Conservation (phyloP, 108 stramenopile genomes). For the Nitzschia inconspicua region DNA sequence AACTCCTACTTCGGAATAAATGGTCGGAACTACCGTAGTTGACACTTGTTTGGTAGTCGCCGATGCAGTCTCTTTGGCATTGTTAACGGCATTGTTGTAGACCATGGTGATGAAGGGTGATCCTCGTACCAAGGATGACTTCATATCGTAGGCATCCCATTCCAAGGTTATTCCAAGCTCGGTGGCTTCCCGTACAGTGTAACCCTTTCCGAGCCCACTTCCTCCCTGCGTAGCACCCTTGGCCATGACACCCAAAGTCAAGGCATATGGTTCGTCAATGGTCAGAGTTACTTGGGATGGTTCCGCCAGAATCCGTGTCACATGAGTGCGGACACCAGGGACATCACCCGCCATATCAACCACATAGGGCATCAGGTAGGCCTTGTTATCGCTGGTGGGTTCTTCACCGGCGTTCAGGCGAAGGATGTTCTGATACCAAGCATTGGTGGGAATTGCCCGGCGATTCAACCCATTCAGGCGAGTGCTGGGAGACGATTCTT, state of each 20-base stretch:
- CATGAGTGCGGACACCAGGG: constrained; percentile 60
- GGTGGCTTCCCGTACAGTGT: constrained; percentile 19
- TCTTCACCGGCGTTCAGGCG: constrained; percentile 35
- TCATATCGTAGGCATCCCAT: constrained; percentile 34
- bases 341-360: constrained; percentile 57
- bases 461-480: constrained; percentile 11
- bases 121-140: constrained; percentile 69
- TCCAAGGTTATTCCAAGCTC: constrained; percentile 55
- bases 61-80: no score
- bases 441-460: constrained; percentile 58
- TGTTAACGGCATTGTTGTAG: constrained; percentile 9
- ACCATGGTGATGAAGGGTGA: constrained; percentile 86
- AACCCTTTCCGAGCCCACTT: constrained; percentile 5
- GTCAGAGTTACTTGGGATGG: constrained; percentile 41
- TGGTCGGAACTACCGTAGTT: constrained; percentile 29
- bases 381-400: constrained; percentile 44
- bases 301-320: constrained; percentile 33
- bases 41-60: no score
- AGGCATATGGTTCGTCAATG: constrained; percentile 50
- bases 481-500: constrained; percentile 14
- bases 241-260: constrained; percentile 71
- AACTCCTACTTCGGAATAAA: constrained; percentile 15
- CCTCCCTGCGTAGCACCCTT: no score
- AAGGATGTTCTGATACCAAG: constrained; percentile 72
- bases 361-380: constrained; percentile 69